These are phyloP conservation scores for Sphaerosporella brunnea DNA, from an alignment of 495 filamentous ascomycete genomes.

Conservation along the genomic window DNA sequence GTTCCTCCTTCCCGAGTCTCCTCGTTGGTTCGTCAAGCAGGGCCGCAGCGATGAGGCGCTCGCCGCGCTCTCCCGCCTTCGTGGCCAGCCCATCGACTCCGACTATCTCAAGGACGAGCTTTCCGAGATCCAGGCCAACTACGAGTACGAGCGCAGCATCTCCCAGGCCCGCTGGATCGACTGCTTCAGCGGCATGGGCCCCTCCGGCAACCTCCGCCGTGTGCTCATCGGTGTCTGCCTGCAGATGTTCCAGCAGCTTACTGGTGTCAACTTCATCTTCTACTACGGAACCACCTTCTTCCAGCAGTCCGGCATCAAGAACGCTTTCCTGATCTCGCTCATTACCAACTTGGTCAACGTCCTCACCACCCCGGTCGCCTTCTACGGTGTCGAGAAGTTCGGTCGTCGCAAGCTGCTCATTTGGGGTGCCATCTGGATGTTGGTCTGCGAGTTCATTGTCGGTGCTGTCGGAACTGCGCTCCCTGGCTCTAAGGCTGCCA, in stretches of 20 bases:
- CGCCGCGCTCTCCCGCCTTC: slow-evolving; percentile 34
- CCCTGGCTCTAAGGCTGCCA: slow-evolving; percentile 39
- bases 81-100: slow-evolving; percentile 43
- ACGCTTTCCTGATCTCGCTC: slow-evolving; percentile 37
- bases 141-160: slow-evolving; percentile 57
- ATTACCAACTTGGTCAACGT: slow-evolving; percentile 62
- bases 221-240: slow-evolving; percentile 57
- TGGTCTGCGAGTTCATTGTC: slow-evolving; percentile 47
- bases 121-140: slow-evolving; percentile 62
- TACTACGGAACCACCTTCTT: slow-evolving; percentile 38
- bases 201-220: slow-evolving; percentile 44
- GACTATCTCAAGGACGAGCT: slow-evolving; percentile 49
- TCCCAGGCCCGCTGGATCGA: slow-evolving; percentile 53
- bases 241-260: slow-evolving; percentile 60
- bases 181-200: slow-evolving; percentile 41
- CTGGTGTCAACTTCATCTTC: slow-evolving; percentile 27
- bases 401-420: slow-evolving; percentile 54
- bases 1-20: slow-evolving; percentile 37
- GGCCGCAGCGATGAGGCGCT: slow-evolving; percentile 34
- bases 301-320: slow-evolving; percentile 49
- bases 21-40: slow-evolving; percentile 40
- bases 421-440: slow-evolving; percentile 53
- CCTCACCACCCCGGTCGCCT: slow-evolving; percentile 51
- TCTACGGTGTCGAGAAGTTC: slow-evolving; percentile 44
- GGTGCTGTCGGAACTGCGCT: slow-evolving; percentile 38